Conservation (phyloP, 2,329 filamentous ascomycete genomes). For the Pseudocercospora crystallina region DNA sequence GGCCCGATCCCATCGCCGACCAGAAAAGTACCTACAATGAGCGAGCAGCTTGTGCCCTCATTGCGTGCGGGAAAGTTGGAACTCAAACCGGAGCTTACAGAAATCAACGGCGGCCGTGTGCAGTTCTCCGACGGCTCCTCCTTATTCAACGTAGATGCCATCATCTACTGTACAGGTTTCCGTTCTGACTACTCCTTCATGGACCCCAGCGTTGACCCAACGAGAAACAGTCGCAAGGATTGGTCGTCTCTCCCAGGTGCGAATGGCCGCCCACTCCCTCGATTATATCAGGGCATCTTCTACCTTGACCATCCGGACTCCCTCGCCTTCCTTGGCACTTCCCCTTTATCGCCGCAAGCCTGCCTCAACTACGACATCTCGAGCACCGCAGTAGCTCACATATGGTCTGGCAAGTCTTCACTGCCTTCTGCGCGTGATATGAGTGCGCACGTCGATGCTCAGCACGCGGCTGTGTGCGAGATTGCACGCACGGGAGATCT, state of each 20-base stretch:
- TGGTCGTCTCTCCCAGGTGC: slow-evolving; percentile 7
- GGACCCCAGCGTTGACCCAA: slow-evolving; percentile 4
- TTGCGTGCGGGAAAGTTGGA: slow-evolving; percentile 2
- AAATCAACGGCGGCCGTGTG: not conserved
- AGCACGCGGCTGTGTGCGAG: slow-evolving; percentile 3
- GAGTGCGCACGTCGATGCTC: slow-evolving; percentile 11
- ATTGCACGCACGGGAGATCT: slow-evolving; percentile 10
- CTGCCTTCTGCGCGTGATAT: not conserved
- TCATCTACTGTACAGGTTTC: slow-evolving; percentile 16
- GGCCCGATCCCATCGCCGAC: not conserved
- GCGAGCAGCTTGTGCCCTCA: slow-evolving; percentile 8
- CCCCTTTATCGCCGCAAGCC: slow-evolving; percentile 5
- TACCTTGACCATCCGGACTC: slow-evolving; percentile 8
- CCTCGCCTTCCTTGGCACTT: slow-evolving; percentile 13
- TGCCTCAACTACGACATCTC: slow-evolving; percentile 15
- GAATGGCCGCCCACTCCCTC: slow-evolving; percentile 7
- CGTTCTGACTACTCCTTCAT: slow-evolving; percentile 2
- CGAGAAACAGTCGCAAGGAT: slow-evolving; percentile 3
- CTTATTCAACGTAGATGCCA: slow-evolving; percentile 4
- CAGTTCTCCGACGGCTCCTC: slow-evolving; percentile 5
- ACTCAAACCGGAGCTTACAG: slow-evolving; percentile 6
- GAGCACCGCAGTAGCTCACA: slow-evolving; percentile 9
- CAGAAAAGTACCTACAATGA: slow-evolving; percentile 2
- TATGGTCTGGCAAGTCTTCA: slow-evolving; percentile 10
- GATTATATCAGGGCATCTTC: slow-evolving; percentile 12